These are phyloP conservation scores for Suillus placidus DNA, from an alignment of 768 basidiomycete genomes.

Conservation along the genomic window DNA sequence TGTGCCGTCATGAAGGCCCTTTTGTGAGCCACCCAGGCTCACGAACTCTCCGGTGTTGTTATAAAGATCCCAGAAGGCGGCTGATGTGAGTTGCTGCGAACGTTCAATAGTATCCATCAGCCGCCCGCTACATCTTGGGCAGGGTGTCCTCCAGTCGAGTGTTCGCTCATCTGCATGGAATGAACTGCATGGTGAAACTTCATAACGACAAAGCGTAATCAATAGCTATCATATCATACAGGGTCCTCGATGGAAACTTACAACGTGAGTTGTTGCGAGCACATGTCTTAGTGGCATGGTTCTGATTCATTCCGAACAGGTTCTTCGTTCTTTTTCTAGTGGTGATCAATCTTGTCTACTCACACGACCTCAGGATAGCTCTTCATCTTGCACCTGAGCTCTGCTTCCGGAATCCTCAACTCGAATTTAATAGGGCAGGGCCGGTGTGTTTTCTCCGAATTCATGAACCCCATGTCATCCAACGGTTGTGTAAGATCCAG, in stretches of 20 bases:
- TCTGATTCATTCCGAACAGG: not conserved
- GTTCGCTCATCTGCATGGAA: not conserved
- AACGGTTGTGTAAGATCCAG: conserved; percentile 42
- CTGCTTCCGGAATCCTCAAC: conserved; percentile 33
- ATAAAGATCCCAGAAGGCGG: too few relatives aligned
- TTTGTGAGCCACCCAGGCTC: too few relatives aligned
- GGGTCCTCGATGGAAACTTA: not conserved
- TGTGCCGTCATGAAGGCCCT: too few relatives aligned
- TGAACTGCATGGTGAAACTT: not conserved
- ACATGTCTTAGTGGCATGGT: not conserved
- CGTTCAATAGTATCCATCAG: too few relatives aligned
- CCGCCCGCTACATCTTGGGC: not conserved
- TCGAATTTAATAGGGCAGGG: conserved; percentile 58
- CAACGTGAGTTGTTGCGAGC: not conserved
- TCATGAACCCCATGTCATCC: conserved; percentile 58
- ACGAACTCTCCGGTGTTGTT: too few relatives aligned
- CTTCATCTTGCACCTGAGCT: not conserved
- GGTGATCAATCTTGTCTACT: not conserved
- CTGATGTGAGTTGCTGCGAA: too few relatives aligned
- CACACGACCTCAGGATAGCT: not conserved
- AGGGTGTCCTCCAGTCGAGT: not conserved
- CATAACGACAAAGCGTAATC: not conserved
- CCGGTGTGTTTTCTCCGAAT: conserved; percentile 38
- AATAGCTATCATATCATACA: not conserved
- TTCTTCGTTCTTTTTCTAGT: not conserved